These are phyloP conservation scores for Diplodia corticola DNA, from an alignment of 2,329 filamentous ascomycete genomes.

Conservation along the genomic window DNA sequence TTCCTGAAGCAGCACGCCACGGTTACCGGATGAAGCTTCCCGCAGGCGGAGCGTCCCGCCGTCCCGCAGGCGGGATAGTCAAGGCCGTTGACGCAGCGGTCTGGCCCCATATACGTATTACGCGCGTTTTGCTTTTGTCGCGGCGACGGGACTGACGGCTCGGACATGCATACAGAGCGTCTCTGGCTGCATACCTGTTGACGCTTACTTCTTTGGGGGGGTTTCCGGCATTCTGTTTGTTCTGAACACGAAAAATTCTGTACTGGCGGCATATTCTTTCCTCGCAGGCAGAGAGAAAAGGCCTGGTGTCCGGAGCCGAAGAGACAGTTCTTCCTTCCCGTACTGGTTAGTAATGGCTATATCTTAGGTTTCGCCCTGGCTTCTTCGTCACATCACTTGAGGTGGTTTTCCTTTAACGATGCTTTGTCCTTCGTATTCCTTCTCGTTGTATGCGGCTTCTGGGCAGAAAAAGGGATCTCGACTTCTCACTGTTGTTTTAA, in stretches of 20 bases:
- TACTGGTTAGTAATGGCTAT: constrained; percentile 18
- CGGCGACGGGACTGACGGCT: not conserved
- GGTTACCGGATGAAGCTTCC: not conserved
- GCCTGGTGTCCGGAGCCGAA: constrained; percentile 20
- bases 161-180: not conserved
- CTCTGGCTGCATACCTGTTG: not conserved
- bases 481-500: not conserved
- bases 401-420: not conserved
- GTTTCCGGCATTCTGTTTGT: not conserved
- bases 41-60: constrained; percentile 16
- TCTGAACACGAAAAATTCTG: constrained; percentile 13
- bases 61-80: constrained; percentile 14
- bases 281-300: constrained; percentile 13
- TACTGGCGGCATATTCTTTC: constrained; percentile 19
- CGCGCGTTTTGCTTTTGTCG: constrained; percentile 4
- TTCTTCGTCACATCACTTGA: not conserved
- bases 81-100: constrained; percentile 1
- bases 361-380: constrained; percentile 14
- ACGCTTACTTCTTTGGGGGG: not conserved
- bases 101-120: constrained; percentile 6
- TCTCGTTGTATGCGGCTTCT: not conserved
- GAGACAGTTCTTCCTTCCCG: constrained; percentile 17
- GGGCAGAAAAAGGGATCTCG: constrained; percentile 12
- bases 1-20: constrained; percentile 10
- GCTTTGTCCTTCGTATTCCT: not conserved